phyloP scores from a whole-genome alignment of 73 alveolate species.

The Effrenium voratum region DNA sequence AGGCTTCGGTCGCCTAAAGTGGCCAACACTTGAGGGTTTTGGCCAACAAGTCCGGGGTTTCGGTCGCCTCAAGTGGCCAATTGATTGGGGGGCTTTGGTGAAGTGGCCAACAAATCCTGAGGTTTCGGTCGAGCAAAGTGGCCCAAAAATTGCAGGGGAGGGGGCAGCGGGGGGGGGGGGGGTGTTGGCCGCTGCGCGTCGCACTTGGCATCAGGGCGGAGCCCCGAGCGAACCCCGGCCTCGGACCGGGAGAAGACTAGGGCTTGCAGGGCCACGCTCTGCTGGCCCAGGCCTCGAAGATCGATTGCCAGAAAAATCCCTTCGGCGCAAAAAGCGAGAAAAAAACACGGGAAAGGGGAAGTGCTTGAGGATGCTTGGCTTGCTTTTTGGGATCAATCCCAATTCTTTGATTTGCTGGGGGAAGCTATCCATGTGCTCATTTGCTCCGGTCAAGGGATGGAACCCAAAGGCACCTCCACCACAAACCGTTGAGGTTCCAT shows the following conservation, averaged over 20 bases:
- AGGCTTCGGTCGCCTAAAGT: too few relatives aligned
- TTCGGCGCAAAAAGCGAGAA: not conserved
- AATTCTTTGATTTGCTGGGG: not conserved
- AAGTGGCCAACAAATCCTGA: too few relatives aligned
- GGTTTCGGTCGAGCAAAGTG: too few relatives aligned
- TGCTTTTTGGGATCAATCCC: not conserved
- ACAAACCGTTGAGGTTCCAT: too few relatives aligned
- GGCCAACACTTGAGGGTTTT: too few relatives aligned
- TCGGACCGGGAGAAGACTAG: constrained; percentile 62
- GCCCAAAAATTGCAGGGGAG: not conserved
- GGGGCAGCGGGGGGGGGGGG: not conserved
- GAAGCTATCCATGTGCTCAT: not conserved
- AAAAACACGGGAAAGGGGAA: not conserved
- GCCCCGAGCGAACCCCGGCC: constrained; percentile 41
- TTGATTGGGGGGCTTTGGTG: too few relatives aligned
- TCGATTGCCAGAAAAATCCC: not conserved
- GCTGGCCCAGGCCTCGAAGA: constrained; percentile 49
- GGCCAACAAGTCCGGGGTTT: too few relatives aligned
- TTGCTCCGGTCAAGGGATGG: not conserved
- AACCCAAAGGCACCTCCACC: not conserved
- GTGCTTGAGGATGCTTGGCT: not conserved
- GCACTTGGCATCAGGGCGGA: too few relatives aligned
- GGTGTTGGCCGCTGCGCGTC: not conserved
- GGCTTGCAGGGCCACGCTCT: constrained; percentile 72
- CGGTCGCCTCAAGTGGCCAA: too few relatives aligned